Conservation (phyloP, 2,329 filamentous ascomycete genomes). For the Dactylonectria macrodidyma region DNA sequence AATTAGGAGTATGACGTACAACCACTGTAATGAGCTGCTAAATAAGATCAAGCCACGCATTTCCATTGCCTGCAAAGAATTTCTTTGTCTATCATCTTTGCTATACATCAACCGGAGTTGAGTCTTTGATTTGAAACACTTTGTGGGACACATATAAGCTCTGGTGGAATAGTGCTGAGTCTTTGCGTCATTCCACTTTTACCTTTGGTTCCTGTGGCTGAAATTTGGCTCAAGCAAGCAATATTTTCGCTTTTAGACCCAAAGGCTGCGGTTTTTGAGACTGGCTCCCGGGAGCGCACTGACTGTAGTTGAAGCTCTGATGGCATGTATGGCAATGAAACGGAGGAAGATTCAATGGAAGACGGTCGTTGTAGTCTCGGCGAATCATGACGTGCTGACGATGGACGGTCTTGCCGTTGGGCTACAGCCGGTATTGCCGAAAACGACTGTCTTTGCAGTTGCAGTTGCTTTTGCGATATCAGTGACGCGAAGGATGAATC, state of each 20-base stretch:
- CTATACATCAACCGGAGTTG: not conserved
- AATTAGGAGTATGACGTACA: too few relatives aligned
- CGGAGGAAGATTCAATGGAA: not conserved
- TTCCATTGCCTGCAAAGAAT: too few relatives aligned
- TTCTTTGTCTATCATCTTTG: not conserved
- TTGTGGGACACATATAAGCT: slow-evolving; percentile 3
- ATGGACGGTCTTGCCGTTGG: not conserved
- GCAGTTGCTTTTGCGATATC: not conserved
- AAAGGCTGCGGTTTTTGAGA: not conserved
- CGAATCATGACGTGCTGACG: not conserved
- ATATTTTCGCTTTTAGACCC: not conserved
- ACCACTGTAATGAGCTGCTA: too few relatives aligned
- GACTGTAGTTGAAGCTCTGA: not conserved
- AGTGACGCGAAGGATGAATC: not conserved
- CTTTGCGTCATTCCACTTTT: not conserved
- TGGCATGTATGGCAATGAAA: not conserved
- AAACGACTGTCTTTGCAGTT: not conserved
- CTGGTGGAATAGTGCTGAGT: slow-evolving; percentile 9
- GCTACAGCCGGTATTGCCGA: not conserved
- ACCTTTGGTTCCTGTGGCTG: not conserved
- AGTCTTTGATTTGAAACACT: not conserved
- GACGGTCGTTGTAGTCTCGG: not conserved
- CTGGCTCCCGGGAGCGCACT: not conserved
- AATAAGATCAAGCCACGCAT: too few relatives aligned
- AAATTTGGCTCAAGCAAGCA: not conserved